These are phyloP conservation scores for Podila epicladia DNA, from an alignment of 192 early-diverging fungal species.

Conservation along the genomic window DNA sequence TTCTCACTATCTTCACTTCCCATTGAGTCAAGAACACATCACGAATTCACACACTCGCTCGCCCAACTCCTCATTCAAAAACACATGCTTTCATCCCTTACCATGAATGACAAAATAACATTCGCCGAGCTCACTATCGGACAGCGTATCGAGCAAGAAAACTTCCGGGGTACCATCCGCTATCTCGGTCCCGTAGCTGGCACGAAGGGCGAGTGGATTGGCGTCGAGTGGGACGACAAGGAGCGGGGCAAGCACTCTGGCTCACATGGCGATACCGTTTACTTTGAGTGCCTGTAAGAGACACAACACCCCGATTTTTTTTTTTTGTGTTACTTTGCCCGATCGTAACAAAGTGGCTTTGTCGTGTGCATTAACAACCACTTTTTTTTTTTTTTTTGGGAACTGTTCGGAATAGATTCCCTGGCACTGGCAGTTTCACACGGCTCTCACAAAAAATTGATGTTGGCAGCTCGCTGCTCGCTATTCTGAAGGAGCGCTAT, in stretches of 20 bases:
- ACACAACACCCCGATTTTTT: background rate
- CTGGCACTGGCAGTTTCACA: constrained; percentile 66
- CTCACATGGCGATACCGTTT: constrained; percentile 56
- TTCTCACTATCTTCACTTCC: too few relatives aligned
- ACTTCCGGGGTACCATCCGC: constrained; percentile 55
- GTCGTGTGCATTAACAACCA: too few relatives aligned
- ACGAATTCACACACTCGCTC: too few relatives aligned
- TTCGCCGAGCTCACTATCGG: constrained; percentile 30
- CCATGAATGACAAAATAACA: background rate
- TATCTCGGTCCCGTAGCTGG: constrained; percentile 58
- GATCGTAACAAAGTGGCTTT: background rate
- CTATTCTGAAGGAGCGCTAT: constrained; percentile 57
- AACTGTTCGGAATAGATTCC: constrained; percentile 18
- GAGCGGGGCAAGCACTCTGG: constrained; percentile 70
- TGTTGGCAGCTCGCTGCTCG: constrained; percentile 52
- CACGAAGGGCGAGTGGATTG: constrained; percentile 66
- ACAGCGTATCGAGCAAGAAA: constrained; percentile 55
- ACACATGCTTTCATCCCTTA: background rate
- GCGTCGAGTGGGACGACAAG: constrained; percentile 71
- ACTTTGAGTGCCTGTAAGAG: constrained; percentile 64
- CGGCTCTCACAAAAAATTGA: constrained; percentile 56
- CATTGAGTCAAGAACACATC: too few relatives aligned
- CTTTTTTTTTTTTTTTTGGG: background rate
- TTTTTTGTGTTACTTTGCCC: background rate
- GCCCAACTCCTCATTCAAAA: background rate